Evolutionary conservation across 192 early-diverging fungal species (phyloP), one percentile per base, ranked within the genome.

Genomic region (Backusella luteola): DNA sequence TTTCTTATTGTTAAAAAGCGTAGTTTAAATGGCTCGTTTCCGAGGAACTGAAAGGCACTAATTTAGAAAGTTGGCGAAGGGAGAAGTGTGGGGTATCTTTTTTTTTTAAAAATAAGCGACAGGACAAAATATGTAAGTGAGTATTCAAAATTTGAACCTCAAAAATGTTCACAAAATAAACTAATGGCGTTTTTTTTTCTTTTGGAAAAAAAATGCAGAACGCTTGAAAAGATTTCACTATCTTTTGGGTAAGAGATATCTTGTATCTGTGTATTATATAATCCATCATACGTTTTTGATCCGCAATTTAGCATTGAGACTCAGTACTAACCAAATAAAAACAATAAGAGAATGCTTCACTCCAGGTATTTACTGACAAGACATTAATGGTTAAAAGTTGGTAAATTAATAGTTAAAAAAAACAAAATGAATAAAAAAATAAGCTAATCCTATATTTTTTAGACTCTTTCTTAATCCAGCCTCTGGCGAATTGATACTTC

Each of bases 281-380:
- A 63, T 26, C 56, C 7, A 63, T 29, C 23, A 9, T 63, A 63
- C 23, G 8, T 63, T 63, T 63, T 63, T 63, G 56, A 63, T 63
- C 56, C 56, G 56, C 56, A 63, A 63, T 63, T 63, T 63, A 63
- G 21, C 26, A 14, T 63, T 63, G 12, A 29, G 56, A 63, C 56
- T 63, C 56, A 63, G 56, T 63, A 63, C 56, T 63, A 63, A 63
- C 21, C 56, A 63, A 63, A 63, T 63, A 59, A 14, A 63, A 63
- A 29, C 12, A 59, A 56, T n/a, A 53, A 21, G 21, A 63, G 21
- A 63, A 29, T 63, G 23, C 56, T 63, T 23, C 23, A 1, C 23
- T 29, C 12, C 11, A 63, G 3, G 12, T 26, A 63, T 26, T 8
- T 53, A 53, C 21, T 53, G 52, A 53, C 52, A 63, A 63, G 21